phyloP scores from a whole-genome alignment of 805 yeast genomes.

The Candida dendrica region DNA sequence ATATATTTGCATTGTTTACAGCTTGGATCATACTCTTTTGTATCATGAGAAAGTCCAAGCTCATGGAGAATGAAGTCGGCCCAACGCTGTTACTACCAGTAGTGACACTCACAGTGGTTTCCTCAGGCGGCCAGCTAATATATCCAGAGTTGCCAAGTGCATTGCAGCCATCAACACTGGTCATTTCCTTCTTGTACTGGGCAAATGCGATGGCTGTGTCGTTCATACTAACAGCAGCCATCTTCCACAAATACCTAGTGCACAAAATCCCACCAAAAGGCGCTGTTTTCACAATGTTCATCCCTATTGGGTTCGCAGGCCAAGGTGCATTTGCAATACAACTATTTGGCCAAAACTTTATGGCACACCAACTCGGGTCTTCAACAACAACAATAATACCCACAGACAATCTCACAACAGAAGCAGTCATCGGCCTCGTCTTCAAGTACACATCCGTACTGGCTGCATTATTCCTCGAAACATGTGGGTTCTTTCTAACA shows the following conservation, averaged over 20 bases:
- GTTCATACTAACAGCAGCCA: slow-evolving; percentile 45
- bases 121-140: slow-evolving; percentile 62
- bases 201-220: slow-evolving; percentile 61
- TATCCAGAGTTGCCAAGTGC: slow-evolving; percentile 34
- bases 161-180: slow-evolving; percentile 44
- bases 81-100: slow-evolving; percentile 63
- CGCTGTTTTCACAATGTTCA: slow-evolving; percentile 56
- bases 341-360: slow-evolving; percentile 40
- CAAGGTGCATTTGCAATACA: slow-evolving; percentile 73
- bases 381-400: slow-evolving; percentile 1
- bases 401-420: too few relatives aligned
- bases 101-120: slow-evolving; percentile 72
- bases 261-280: slow-evolving; percentile 52
- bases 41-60: slow-evolving; percentile 25
- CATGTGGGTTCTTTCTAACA: slow-evolving; percentile 56
- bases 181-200: slow-evolving; percentile 56
- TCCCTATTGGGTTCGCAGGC: slow-evolving; percentile 80
- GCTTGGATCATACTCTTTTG: slow-evolving; percentile 53
- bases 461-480: slow-evolving; percentile 36
- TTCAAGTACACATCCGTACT: slow-evolving; percentile 29
- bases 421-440: slow-evolving; percentile 20
- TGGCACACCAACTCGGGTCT: slow-evolving; percentile 12
- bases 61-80: slow-evolving; percentile 35
- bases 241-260: slow-evolving; percentile 51
- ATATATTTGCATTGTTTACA: slow-evolving; percentile 43